Evolutionary conservation across 2,329 filamentous ascomycete genomes (phyloP), one percentile per base, ranked within the genome.

Genomic region (Phoma sp.): DNA sequence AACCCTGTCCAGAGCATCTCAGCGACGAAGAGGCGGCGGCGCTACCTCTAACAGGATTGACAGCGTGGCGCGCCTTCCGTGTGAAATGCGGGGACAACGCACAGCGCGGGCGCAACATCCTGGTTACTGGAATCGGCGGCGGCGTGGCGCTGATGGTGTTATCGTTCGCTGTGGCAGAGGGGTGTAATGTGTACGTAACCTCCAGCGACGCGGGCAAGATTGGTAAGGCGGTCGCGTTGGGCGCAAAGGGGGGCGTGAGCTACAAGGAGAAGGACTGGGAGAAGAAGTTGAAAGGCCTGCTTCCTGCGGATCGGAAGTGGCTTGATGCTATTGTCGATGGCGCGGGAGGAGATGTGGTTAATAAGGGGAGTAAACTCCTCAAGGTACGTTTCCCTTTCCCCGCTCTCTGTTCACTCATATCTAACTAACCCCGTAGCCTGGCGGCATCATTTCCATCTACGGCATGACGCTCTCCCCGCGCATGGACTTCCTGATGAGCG

Each of bases 121-220:
- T 98, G 29, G 78, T 98, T 37, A 97, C 94, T 4, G 94, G 94
- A 0, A 96, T 98, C 74, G 94, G 94, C 0, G 94, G 94, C 32
- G 94, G 94, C 38, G 94, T 97, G 1, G 94, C 94, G 31, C 79
- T 97, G 51, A 88, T 91, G 80, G 89, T 85, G 6, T 78, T 97
- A 64, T 83, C 91, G 73, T 96, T 96, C 76, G 92, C 86, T 10
- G 86, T 88, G 12, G 91, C 9, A 78, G 86, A 62, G 90, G 92
- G 33, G 85, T 88, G 66, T 43, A 86, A 88, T 72, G 89, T 94
- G n/a, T 96, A 83, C 70, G 92, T 96, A 51, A 94, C 88, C 1
- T 91, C 88, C 51, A 87, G 90, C 8, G 88, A 86, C 60, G 76
- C 85, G 61, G 86, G 84, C 65, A 96, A 96, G 82, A 85, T 98